These are phyloP conservation scores for Hymenoscyphus albidus DNA, from an alignment of 2,329 filamentous ascomycete genomes.

Conservation along the genomic window DNA sequence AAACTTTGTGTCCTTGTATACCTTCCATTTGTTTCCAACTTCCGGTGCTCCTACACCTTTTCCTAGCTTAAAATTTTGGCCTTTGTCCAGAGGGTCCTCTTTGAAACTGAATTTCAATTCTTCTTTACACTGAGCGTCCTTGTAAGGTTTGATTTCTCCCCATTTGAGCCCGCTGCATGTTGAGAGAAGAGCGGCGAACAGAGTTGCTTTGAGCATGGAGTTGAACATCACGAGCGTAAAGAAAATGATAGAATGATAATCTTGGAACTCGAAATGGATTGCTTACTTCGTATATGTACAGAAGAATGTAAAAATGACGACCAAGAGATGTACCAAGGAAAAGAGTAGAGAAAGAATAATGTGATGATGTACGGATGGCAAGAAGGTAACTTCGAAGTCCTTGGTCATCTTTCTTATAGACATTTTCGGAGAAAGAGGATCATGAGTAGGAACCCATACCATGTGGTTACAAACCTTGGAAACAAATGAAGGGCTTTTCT, in stretches of 20 bases:
- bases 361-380: not conserved
- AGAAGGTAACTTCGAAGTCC: not conserved
- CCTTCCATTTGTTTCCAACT: not conserved
- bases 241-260: too few relatives aligned
- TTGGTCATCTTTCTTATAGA: not conserved
- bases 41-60: not conserved
- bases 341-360: not conserved
- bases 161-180: not conserved
- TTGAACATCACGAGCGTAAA: not conserved
- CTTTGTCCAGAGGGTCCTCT: not conserved
- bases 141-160: not conserved
- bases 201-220: not conserved
- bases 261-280: not conserved
- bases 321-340: not conserved
- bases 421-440: not conserved
- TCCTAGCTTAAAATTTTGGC: not conserved
- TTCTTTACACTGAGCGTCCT: not conserved
- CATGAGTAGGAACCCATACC: not conserved
- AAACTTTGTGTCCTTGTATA: not conserved
- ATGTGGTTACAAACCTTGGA: not conserved
- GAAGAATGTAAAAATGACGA: not conserved
- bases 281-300: not conserved
- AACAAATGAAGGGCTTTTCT: not conserved
- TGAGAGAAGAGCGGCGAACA: not conserved
- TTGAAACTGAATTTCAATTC: not conserved